Conservation (phyloP, 2,329 filamentous ascomycete genomes). For the Penicillium corylophilum region DNA sequence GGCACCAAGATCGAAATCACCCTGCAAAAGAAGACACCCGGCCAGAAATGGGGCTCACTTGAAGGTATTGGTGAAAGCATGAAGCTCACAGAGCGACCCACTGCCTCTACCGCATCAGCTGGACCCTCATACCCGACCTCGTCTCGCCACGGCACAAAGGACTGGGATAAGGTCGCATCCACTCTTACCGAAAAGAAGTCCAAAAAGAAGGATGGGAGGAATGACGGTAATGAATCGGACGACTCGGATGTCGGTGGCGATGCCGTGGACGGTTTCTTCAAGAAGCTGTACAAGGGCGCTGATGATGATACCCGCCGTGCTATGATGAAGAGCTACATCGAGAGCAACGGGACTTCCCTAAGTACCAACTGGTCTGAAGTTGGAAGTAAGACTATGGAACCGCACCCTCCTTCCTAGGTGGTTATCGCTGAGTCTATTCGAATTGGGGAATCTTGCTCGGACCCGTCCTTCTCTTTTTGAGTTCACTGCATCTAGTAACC, state of each 20-base stretch:
- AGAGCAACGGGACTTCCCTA: slow-evolving; percentile 89
- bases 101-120: slow-evolving; percentile 17
- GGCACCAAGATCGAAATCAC: slow-evolving; percentile 77
- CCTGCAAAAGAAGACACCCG: slow-evolving; percentile 65
- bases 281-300: slow-evolving; percentile 75
- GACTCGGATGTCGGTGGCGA: slow-evolving; percentile 53
- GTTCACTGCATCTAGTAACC: slow-evolving; percentile 12
- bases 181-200: slow-evolving; percentile 46
- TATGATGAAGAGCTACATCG: slow-evolving; percentile 96
- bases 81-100: slow-evolving; percentile 21
- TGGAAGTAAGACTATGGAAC: slow-evolving; percentile 65
- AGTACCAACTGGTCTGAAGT: slow-evolving; percentile 93
- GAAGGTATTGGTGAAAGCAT: slow-evolving; percentile 44
- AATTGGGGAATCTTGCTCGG: not conserved
- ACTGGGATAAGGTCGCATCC: slow-evolving; percentile 80
- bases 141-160: slow-evolving; percentile 75
- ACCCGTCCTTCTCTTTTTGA: not conserved
- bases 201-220: slow-evolving; percentile 30
- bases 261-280: slow-evolving; percentile 81
- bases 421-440: not conserved
- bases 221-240: slow-evolving; percentile 43
- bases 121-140: slow-evolving; percentile 78
- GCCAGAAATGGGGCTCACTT: slow-evolving; percentile 66
- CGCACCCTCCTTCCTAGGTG: slow-evolving; percentile 28
- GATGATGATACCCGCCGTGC: slow-evolving; percentile 79